Conservation (phyloP, 1,284 basidiomycete species). For the Pascua guehoae region DNA sequence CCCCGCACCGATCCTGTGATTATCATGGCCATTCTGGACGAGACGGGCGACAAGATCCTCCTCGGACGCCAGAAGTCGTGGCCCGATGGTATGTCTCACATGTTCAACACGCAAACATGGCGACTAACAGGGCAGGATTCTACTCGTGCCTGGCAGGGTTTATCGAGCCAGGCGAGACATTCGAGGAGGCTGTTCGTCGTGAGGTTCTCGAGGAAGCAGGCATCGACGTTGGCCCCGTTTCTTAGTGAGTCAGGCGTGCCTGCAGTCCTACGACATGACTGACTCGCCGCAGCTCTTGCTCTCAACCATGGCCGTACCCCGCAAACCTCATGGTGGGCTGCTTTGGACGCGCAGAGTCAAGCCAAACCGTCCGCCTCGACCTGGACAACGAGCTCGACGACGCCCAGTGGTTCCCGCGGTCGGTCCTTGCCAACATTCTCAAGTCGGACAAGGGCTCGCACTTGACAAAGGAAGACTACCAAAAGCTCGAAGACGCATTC, state of each 20-base stretch:
- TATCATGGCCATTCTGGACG: conserved; percentile 83
- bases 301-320: conserved; percentile 66
- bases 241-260: conserved; percentile 61
- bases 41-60: conserved; percentile 72
- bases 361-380: conserved; percentile 73
- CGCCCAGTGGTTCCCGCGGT: conserved; percentile 80
- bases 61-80: conserved; percentile 68
- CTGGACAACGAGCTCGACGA: conserved; percentile 96
- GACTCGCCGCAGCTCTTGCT: conserved; percentile 36
- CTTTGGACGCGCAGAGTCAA: conserved; percentile 64
- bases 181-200: conserved; percentile 88
- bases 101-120: not conserved
- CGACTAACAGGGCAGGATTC: conserved; percentile 33
- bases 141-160: conserved; percentile 89
- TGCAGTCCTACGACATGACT: not conserved
- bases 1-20: conserved; percentile 78
- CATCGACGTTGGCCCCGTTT: conserved; percentile 73
- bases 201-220: conserved; percentile 97
- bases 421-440: conserved; percentile 59
- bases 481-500: conserved; percentile 50
- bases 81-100: conserved; percentile 42
- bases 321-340: conserved; percentile 89
- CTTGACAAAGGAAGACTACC: conserved; percentile 60
- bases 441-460: conserved; percentile 55
- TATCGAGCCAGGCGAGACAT: conserved; percentile 86